These are phyloP conservation scores for Zasmidium angulare DNA, from an alignment of 2,329 filamentous ascomycete genomes.

Conservation along the genomic window DNA sequence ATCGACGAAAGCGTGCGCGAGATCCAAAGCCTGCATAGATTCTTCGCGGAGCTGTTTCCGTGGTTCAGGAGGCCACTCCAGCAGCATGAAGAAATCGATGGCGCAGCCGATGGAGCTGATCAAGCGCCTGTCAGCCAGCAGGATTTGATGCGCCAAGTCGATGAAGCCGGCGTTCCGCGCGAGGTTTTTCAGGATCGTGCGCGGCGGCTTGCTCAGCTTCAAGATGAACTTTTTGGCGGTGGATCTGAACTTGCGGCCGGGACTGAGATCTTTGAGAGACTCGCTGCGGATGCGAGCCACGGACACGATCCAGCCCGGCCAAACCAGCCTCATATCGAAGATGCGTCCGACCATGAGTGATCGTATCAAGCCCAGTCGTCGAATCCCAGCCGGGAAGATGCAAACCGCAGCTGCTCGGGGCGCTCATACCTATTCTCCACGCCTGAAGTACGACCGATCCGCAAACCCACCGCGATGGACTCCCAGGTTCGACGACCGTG, in stretches of 20 bases:
- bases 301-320: background rate
- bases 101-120: background rate
- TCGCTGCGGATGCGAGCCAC: background rate
- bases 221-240: constrained; percentile 7
- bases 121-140: constrained; percentile 25
- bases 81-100: constrained; percentile 11
- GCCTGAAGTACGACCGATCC: constrained; percentile 13
- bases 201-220: constrained; percentile 7
- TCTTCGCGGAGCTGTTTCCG: constrained; percentile 32
- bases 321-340: constrained; percentile 4
- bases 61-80: constrained; percentile 24
- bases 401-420: constrained; percentile 2
- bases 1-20: constrained; percentile 27
- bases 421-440: constrained; percentile 6
- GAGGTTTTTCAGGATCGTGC: constrained; percentile 6
- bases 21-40: constrained; percentile 28
- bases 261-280: background rate
- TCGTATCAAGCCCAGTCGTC: constrained; percentile 14
- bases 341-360: background rate
- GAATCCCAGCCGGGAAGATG: constrained; percentile 4
- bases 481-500: constrained; percentile 18
- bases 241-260: background rate
- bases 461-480: constrained; percentile 1
- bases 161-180: constrained; percentile 25
- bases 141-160: constrained; percentile 29